Evolutionary conservation across 208 protist species (phyloP).

Genomic region (Trypanosoma melophagium): DNA sequence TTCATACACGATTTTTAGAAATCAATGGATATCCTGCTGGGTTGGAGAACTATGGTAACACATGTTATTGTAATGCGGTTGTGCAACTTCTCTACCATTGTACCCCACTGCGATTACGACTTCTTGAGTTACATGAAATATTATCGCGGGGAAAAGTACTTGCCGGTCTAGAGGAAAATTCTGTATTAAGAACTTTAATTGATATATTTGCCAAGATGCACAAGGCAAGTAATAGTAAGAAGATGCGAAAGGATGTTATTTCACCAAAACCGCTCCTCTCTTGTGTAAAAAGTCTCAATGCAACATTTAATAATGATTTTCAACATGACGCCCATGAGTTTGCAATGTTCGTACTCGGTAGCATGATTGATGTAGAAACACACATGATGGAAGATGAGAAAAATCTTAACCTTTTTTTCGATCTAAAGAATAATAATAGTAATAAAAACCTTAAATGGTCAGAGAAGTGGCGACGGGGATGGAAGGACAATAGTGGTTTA

Average conservation of each 20-base stretch:
- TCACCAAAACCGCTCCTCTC: slow-evolving; percentile 48
- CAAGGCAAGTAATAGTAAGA: slow-evolving; percentile 79
- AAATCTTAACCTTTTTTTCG: slow-evolving; percentile 58
- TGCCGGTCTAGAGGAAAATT: slow-evolving; percentile 61
- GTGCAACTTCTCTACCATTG: slow-evolving; percentile 92
- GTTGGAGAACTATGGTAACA: slow-evolving; percentile 91
- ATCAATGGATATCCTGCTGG: slow-evolving; percentile 76
- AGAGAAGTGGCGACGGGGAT: slow-evolving; percentile 13
- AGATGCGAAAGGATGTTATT: slow-evolving; percentile 35
- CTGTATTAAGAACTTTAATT: slow-evolving; percentile 63
- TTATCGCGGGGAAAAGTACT: slow-evolving; percentile 54
- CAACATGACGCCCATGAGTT: slow-evolving; percentile 94
- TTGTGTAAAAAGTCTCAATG: slow-evolving; percentile 50
- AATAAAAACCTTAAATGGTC: slow-evolving; percentile 32
- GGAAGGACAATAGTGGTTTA: neutral
- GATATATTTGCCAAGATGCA: slow-evolving; percentile 82
- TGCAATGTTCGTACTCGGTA: slow-evolving; percentile 84
- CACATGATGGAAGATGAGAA: slow-evolving; percentile 66
- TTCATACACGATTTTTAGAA: slow-evolving; percentile 72
- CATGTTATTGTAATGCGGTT: slow-evolving; percentile 90
- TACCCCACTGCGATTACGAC: slow-evolving; percentile 69
- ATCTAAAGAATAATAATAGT: slow-evolving; percentile 31
- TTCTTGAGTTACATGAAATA: slow-evolving; percentile 73
- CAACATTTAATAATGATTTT: slow-evolving; percentile 69
- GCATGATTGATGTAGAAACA: slow-evolving; percentile 78